These are phyloP conservation scores for Zopfia rhizophila DNA, from an alignment of 2,329 filamentous ascomycete species.

Conservation along the genomic window DNA sequence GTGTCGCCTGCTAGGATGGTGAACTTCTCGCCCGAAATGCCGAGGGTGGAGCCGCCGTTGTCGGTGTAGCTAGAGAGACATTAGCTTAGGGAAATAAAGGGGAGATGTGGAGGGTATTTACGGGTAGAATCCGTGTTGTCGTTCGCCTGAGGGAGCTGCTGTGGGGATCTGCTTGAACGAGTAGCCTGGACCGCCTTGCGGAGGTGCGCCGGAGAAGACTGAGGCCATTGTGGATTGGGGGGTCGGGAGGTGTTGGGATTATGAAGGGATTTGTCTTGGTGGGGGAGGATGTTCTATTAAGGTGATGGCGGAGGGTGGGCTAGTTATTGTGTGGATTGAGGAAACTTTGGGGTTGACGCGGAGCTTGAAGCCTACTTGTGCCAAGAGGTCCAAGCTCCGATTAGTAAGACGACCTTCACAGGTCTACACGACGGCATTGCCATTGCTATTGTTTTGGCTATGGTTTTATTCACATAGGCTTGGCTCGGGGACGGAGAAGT, in stretches of 20 bases:
- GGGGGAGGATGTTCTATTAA: neutral
- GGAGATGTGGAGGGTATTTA: conserved; percentile 59
- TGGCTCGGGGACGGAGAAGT: too few relatives aligned
- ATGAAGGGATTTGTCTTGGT: neutral
- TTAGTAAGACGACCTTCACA: conserved; percentile 17
- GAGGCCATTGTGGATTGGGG: conserved; percentile 60
- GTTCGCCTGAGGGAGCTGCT: conserved; percentile 59
- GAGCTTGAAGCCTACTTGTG: conserved; percentile 28
- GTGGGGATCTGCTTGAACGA: conserved; percentile 67
- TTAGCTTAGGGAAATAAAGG: conserved; percentile 24
- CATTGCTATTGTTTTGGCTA: too few relatives aligned
- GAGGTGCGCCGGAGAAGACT: conserved; percentile 61
- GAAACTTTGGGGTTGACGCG: conserved; percentile 41
- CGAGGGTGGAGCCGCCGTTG: conserved; percentile 95
- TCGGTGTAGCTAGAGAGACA: conserved; percentile 80
- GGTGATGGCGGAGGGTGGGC: conserved; percentile 23
- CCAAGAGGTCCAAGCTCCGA: conserved; percentile 23
- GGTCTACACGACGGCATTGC: too few relatives aligned
- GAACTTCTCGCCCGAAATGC: conserved; percentile 93
- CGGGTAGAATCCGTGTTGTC: conserved; percentile 92
- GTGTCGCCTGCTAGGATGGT: conserved; percentile 98
- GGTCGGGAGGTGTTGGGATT: conserved; percentile 4
- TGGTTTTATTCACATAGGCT: too few relatives aligned
- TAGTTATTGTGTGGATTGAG: conserved; percentile 33
- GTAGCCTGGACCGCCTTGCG: conserved; percentile 66